Conservation (phyloP, 768 basidiomycete genomes). For the Stropharia rugosoannulata region DNA sequence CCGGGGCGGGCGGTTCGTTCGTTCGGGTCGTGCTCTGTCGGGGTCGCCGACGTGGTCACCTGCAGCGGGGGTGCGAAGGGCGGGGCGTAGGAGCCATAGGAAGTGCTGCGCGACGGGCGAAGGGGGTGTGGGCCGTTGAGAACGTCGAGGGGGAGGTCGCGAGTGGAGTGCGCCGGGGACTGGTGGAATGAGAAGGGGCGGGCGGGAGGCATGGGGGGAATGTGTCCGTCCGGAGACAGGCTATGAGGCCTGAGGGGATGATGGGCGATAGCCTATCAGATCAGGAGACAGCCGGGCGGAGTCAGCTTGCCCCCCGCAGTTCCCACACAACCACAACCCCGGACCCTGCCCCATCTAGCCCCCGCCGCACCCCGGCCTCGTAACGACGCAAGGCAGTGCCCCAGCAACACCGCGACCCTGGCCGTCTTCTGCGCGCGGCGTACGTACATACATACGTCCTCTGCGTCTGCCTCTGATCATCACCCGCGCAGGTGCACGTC, state of each 20-base stretch:
- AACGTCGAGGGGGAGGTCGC: background rate
- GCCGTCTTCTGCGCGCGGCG: no score
- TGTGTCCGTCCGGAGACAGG: background rate
- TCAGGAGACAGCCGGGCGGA: constrained; percentile 1
- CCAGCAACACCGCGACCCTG: no score
- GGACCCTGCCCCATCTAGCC: no score
- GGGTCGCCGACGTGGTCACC: constrained; percentile 36
- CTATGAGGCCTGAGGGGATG: background rate
- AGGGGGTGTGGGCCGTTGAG: background rate
- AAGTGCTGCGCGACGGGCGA: constrained; percentile 17
- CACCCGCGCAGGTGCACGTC: no score
- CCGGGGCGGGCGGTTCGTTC: constrained; percentile 49
- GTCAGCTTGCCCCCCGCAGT: background rate
- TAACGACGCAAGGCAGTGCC: no score
- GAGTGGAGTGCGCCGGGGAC: background rate
- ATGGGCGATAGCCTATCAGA: constrained; percentile 3
- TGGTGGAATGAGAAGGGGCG: background rate
- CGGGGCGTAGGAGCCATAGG: constrained; percentile 22
- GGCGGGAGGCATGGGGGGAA: background rate
- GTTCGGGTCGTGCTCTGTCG: constrained; percentile 39
- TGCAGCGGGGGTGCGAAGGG: constrained; percentile 29
- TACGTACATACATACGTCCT: no score
- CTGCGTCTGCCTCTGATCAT: no score
- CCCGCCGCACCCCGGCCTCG: no score
- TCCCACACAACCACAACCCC: no score